Base-by-base conservation (phyloP, 2,329 filamentous ascomycete genomes). In the Paracorniculantispora psalliotae region DNA sequence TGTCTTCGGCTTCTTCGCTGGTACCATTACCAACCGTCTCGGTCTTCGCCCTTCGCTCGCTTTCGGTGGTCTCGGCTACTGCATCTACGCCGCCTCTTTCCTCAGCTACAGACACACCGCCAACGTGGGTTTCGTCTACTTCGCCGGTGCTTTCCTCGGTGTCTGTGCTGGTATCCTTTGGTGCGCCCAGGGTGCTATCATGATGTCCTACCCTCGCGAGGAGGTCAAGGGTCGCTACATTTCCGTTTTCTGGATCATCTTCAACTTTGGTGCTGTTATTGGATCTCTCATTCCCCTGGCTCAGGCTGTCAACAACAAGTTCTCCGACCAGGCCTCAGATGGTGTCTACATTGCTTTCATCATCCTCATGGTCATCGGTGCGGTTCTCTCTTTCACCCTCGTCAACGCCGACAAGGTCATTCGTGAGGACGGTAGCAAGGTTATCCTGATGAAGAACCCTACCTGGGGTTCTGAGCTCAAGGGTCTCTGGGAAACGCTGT, bases 191-290 rank as follows among this genome's bases (percentile, higher is more conserved):
- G 90, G 90, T 61, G 86, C 89, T 61, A 90, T 93, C 68, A 92
- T 93, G 88, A 93, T 96, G 85, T 86, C 89, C 43, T 96, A 96
- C 72, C 92, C 92, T 1, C 79, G 83, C 21, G 92, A 96, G 75
- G 73, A 84, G 35, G 83, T 85, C 63, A 96, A 96, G 79, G 92
- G 92, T 47, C 86, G 87, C 61, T 96, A 92, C 72, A 96, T 96
- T 71, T 89, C 89, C 61, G 87, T 86, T 77, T 96, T 96, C 76
- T 96, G 92, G 92, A 86, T 92, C 72, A 96, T 97, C 68, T 97
- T 96, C 81, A 96, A 96, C 74, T 74, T 92, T 61, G 92, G 92
- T 66, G 92, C 87, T 67, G 92, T 96, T 62, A 91, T 97, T 72
- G 92, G 92, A 62, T 86, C 87, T 68, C 74, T 87, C 67, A 89